phyloP scores from a whole-genome alignment of 257 asterid species.

The Rehmannia glutinosa region DNA sequence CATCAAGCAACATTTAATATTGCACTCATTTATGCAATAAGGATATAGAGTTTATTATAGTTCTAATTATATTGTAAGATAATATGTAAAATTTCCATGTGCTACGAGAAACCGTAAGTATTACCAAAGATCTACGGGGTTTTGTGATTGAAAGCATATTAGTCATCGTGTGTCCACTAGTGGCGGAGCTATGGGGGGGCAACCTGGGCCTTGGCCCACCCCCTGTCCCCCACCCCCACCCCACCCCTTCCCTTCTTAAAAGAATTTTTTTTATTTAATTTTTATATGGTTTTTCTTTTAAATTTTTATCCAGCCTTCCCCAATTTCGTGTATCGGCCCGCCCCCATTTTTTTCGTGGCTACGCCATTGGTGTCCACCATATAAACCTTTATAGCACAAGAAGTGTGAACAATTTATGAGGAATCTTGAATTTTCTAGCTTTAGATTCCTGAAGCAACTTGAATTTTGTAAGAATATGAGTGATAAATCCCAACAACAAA shows the following conservation, averaged over 20 bases:
- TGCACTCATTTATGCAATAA: neutral
- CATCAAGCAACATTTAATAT: conserved; percentile 9
- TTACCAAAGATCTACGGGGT: neutral
- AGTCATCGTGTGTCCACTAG: no score
- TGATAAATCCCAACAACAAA: neutral
- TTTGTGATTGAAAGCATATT: conserved; percentile 1
- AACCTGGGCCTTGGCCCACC: no score
- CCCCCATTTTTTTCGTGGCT: no score
- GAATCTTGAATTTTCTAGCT: neutral
- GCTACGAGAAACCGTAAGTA: neutral
- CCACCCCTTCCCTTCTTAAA: no score
- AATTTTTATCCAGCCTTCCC: no score
- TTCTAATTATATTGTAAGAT: neutral
- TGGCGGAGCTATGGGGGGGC: no score
- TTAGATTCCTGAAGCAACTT: conserved; percentile 11
- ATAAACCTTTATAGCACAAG: neutral
- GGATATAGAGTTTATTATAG: neutral
- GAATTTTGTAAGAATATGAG: neutral
- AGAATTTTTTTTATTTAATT: no score
- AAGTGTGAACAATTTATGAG: conserved; percentile 2
- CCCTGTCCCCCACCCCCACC: no score
- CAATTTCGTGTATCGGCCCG: no score
- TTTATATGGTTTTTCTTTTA: no score
- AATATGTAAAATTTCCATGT: neutral
- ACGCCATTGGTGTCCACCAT: neutral